Percentiles rank a stretch among this genome's conserved stretches.
Conservation (phyloP, 2,329 filamentous ascomycete species). For the Ophiostoma sp. region DNA sequence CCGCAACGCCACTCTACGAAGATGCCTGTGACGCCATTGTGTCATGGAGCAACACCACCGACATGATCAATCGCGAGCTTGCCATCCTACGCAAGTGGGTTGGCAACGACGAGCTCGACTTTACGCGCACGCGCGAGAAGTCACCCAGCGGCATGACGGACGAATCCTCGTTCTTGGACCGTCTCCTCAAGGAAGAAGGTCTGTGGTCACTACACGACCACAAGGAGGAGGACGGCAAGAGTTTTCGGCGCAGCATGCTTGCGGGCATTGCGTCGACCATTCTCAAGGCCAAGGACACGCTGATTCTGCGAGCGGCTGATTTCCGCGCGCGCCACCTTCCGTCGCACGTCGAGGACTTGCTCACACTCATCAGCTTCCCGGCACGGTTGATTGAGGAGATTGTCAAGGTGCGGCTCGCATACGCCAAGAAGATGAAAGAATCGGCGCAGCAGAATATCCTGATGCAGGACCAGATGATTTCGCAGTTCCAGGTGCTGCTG, state of each 20-base stretch:
- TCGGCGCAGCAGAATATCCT: conserved; percentile 85
- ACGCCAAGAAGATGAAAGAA: conserved; percentile 93
- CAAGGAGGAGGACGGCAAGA: conserved; percentile 40
- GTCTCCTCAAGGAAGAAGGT: conserved; percentile 91
- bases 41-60: conserved; percentile 94
- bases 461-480: conserved; percentile 96
- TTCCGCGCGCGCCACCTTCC: conserved; percentile 88
- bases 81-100: conserved; percentile 93
- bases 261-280: conserved; percentile 79
- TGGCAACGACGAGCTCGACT: conserved; percentile 91
- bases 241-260: conserved; percentile 68
- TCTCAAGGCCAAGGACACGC: conserved; percentile 83
- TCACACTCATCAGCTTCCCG: conserved; percentile 95
- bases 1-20: conserved; percentile 69
- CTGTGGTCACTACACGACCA: conserved; percentile 86
- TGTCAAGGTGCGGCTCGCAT: conserved; percentile 83
- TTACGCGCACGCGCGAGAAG: conserved; percentile 66
- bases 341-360: conserved; percentile 91
- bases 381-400: conserved; percentile 95
- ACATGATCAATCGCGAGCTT: conserved; percentile 92
- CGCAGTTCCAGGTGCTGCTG: conserved; percentile 89
- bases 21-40: conserved; percentile 85
- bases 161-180: conserved; percentile 88
- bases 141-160: conserved; percentile 70
- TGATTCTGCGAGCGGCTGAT: conserved; percentile 77